phyloP scores from a whole-genome alignment of 2,329 filamentous ascomycete species.

The Neonectria ditissima region DNA sequence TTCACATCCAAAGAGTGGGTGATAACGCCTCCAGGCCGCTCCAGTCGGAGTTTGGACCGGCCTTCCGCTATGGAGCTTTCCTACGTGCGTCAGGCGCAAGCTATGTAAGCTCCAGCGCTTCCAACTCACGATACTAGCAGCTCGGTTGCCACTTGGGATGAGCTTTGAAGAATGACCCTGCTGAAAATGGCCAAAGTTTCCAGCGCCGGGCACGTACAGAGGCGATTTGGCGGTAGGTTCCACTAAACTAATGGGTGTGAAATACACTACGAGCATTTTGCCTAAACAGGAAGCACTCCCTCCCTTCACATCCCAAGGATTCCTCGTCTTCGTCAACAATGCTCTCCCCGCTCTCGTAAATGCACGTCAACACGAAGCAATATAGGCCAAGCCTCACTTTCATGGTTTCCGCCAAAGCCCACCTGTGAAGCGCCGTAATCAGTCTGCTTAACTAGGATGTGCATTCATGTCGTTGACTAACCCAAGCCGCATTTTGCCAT shows the following conservation, averaged over 20 bases:
- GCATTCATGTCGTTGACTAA: no score
- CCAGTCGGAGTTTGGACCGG: not conserved
- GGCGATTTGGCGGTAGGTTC: no score
- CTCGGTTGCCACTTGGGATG: no score
- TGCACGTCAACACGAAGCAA: not conserved
- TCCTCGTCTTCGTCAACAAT: no score
- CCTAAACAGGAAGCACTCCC: not conserved
- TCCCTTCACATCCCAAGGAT: not conserved
- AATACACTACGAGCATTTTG: not conserved
- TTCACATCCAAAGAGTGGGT: no score
- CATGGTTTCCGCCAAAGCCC: not conserved
- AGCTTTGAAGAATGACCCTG: no score
- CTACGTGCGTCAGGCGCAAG: not conserved
- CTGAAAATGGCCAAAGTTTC: no score
- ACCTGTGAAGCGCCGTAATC: no score
- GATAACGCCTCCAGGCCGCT: not conserved
- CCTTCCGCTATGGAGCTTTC: constrained; percentile 9
- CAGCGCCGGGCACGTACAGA: no score
- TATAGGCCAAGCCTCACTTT: not conserved
- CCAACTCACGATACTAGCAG: not conserved
- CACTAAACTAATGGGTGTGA: no score
- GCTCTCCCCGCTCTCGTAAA: not conserved
- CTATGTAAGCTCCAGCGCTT: not conserved
- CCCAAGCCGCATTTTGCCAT: not conserved
- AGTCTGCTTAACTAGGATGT: not conserved